Conservation (phyloP, 768 basidiomycete genomes). For the Leccinellum albellum region DNA sequence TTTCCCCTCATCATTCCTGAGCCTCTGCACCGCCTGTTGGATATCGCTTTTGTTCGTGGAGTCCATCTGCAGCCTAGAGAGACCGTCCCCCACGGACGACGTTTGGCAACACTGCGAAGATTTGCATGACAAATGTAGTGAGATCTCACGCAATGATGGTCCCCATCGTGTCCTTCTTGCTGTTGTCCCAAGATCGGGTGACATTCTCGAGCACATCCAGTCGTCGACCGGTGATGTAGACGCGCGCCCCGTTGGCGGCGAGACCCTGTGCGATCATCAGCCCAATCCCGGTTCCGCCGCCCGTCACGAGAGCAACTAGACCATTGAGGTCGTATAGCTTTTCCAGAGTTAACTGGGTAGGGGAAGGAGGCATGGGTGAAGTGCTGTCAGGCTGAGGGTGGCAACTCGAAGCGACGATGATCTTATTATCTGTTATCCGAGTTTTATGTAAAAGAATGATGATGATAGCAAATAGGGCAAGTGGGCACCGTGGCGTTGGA, state of each 20-base stretch:
- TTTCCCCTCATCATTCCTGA: conserved; percentile 48
- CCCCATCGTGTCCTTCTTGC: conserved; percentile 38
- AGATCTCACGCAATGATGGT: conserved; percentile 55
- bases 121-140: background rate
- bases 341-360: conserved; percentile 19
- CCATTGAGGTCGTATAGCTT: conserved; percentile 51
- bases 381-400: background rate
- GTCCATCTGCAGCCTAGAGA: conserved; percentile 60
- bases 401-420: background rate
- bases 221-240: conserved; percentile 75
- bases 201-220: conserved; percentile 59
- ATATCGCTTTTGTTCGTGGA: conserved; percentile 71
- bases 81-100: background rate
- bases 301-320: conserved; percentile 49
- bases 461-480: background rate
- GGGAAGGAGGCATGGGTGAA: conserved; percentile 19
- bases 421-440: background rate
- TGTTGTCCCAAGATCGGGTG: conserved; percentile 43
- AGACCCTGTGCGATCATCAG: conserved; percentile 70
- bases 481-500: background rate
- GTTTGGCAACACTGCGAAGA: background rate
- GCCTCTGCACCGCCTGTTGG: conserved; percentile 41
- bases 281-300: conserved; percentile 52
- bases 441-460: background rate
- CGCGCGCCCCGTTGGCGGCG: conserved; percentile 73